Percentiles rank a stretch among this genome's conserved stretches.
Evolutionary conservation across 1,139 yeast genomes (phyloP).

Genomic region (Kluyveromyces sp.): DNA sequence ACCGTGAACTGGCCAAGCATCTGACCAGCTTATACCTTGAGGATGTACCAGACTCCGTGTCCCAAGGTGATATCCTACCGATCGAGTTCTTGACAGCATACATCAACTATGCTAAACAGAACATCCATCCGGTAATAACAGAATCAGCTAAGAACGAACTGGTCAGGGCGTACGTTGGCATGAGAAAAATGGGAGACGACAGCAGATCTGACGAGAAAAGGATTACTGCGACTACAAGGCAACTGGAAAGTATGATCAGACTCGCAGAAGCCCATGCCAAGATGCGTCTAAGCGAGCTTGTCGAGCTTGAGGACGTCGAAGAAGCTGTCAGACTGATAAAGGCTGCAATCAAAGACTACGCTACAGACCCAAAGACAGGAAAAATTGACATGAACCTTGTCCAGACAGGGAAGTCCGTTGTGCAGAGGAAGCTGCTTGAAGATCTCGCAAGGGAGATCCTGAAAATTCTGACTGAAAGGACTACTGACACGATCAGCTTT

Average conservation of each 20-base stretch:
- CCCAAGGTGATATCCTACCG: slow-evolving; percentile 60
- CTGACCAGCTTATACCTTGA: slow-evolving; percentile 88
- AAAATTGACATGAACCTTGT: slow-evolving; percentile 95
- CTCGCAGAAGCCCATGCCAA: slow-evolving; percentile 95
- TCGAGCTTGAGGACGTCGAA: slow-evolving; percentile 74
- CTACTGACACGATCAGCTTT: slow-evolving; percentile 42
- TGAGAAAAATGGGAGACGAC: slow-evolving; percentile 94
- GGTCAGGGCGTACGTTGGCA: slow-evolving; percentile 84
- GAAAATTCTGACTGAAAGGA: slow-evolving; percentile 37
- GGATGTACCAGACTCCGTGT: slow-evolving; percentile 71
- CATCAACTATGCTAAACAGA: slow-evolving; percentile 86
- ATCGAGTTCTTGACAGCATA: slow-evolving; percentile 81
- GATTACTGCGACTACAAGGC: slow-evolving; percentile 96
- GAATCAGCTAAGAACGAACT: slow-evolving; percentile 77
- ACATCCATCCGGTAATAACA: slow-evolving; percentile 68
- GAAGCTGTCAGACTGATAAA: slow-evolving; percentile 91
- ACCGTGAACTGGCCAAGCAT: slow-evolving; percentile 82
- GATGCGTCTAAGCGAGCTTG: slow-evolving; percentile 72
- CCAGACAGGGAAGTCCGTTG: slow-evolving; percentile 90
- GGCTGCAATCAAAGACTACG: slow-evolving; percentile 93
- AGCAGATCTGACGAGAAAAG: slow-evolving; percentile 79
- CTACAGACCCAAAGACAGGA: slow-evolving; percentile 96
- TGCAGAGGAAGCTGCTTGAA: slow-evolving; percentile 74
- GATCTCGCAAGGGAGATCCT: slow-evolving; percentile 61
- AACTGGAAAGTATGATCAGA: slow-evolving; percentile 91